A percentile compares a stretch with the other conserved stretches of the same genome.
Conservation (phyloP, 179 eudicot species). For the Patellifolia procumbens region DNA sequence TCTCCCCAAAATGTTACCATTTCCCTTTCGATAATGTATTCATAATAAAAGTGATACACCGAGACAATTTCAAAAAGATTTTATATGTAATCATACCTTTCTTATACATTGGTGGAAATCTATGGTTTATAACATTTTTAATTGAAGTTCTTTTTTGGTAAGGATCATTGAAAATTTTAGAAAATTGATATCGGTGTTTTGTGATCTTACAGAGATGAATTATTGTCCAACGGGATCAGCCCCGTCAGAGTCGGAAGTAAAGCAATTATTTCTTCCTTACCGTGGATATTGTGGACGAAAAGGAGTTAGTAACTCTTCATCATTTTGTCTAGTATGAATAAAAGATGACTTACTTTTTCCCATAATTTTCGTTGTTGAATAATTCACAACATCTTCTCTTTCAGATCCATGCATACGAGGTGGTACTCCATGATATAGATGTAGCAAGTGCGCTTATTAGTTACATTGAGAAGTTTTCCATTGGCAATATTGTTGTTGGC, state of each 20-base stretch:
- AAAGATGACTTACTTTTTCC: too few species aligned
- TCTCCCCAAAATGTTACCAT: too few species aligned
- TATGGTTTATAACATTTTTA: too few species aligned
- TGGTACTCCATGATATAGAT: conserved; percentile 61
- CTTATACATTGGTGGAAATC: too few species aligned
- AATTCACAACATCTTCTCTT: too few species aligned
- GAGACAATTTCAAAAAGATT: too few species aligned
- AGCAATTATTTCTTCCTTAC: conserved; percentile 66
- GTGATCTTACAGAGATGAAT: conserved; percentile 32
- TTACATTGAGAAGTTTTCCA: conserved; percentile 38
- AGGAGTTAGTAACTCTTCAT: conserved; percentile 43
- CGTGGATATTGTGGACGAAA: conserved; percentile 86
- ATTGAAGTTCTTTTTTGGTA: too few species aligned
- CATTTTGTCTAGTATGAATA: not conserved
- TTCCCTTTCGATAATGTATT: too few species aligned
- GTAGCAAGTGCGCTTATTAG: conserved; percentile 48
- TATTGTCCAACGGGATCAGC: conserved; percentile 21
- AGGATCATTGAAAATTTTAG: not conserved
- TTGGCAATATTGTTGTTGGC: conserved; percentile 58
- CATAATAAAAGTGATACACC: too few species aligned
- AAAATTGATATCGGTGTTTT: not conserved
- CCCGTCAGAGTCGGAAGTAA: conserved; percentile 55
- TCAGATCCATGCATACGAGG: conserved; percentile 60
- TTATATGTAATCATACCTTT: too few species aligned
- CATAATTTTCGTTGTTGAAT: too few species aligned